Evolutionary conservation across 129 eudicot genomes (phyloP), one percentile per base, ranked within the genome.

Genomic region (Flaveria trinervia): DNA sequence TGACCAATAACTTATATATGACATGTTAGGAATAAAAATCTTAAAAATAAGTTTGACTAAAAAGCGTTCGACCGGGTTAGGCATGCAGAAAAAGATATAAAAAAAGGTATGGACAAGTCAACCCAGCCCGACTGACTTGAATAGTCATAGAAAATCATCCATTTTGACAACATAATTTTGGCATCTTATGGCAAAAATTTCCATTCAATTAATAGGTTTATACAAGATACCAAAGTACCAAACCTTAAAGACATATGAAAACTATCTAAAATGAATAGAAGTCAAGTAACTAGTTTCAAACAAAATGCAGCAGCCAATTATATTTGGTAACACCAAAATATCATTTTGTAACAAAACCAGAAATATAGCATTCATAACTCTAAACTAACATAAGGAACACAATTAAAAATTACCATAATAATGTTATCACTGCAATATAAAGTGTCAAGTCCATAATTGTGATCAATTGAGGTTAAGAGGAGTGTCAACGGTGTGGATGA

Each of bases 401-500:
- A 43, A 9, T 70, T 12, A 41, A 78, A 45, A 59, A 60, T 70
- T 70, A 67, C 71, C 50, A 57, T 30, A 70, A 70, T 60, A 70
- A 13, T 14, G 26, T 69, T 57, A 39, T 44, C 25, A 16, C 75
- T n/a, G 50, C 41, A 57, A 56, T n/a, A 68, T n/a, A 56, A 41
- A 43, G 6, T 5, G 55, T 25, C 6, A 6, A 75, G 22, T 15
- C 45, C 66, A 36, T 78, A 11, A 4, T 73, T 44, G 65, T 51
- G 9, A 72, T 18, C 73, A 65, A 56, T 64, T 44, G 55, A 86
- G 22, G 65, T 46, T 76, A 60, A 81, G 69, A 48, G 90, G 85
- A 69, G 81, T 51, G 68, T 89, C 91, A 16, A 77, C 43, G 65
- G 78, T 76, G 85, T 89, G 96, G 80, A 89, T 85, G 82, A 89